Base-by-base conservation (phyloP, 495 filamentous ascomycete genomes). In the Rostrohypoxylon terebratum region DNA sequence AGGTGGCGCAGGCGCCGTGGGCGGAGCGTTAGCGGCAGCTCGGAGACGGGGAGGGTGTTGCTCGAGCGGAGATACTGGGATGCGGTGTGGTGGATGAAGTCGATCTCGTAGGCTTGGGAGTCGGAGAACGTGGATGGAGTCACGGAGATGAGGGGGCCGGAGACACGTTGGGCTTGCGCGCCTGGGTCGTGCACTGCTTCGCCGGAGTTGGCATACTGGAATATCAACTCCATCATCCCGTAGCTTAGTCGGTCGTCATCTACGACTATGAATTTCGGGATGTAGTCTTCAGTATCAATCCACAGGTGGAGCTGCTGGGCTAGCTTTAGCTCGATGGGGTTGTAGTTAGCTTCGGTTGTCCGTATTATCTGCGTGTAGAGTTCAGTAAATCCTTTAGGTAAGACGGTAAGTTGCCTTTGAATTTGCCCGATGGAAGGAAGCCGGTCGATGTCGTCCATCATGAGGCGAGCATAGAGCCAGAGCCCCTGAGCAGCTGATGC, bases 381-480 rank as follows among this genome's bases (percentile, higher is more conserved):
- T 18, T 78, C 66, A 21, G 73, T 75, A 21, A 78, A 61, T 1
- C 76, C 76, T 13, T 55, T 54, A 4, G 77, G 77, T 0, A 78
- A 53, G 16, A 68, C 42, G 4, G 48, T 61, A 5, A 78, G 47
- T 47, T 78, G 73, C 14, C 68, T 65, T 36, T 72, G 53, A 18
- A 78, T 74, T 11, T 71, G 61, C 5, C 66, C 64, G 4, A 63
- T 34, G 8, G 74, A 77, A 4, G 77, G 77, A 20, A 76, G 64
- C 18, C 40, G 62, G 16, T 78, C 67, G 18, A 78, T 66, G 40
- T 78, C 77, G 42, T 78, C 77, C 60, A 78, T 71, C 73, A 78
- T 76, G 9, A 78, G 62, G 20, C 73, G 66, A 20, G 76, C 76
- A 54, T 78, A 78, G 10, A 78, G 76, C 77, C 77, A 78, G 21